Percentiles rank a stretch among this genome's conserved stretches.
Conservation (phyloP, 345 rosid species). For the Eutrema japonicum region DNA sequence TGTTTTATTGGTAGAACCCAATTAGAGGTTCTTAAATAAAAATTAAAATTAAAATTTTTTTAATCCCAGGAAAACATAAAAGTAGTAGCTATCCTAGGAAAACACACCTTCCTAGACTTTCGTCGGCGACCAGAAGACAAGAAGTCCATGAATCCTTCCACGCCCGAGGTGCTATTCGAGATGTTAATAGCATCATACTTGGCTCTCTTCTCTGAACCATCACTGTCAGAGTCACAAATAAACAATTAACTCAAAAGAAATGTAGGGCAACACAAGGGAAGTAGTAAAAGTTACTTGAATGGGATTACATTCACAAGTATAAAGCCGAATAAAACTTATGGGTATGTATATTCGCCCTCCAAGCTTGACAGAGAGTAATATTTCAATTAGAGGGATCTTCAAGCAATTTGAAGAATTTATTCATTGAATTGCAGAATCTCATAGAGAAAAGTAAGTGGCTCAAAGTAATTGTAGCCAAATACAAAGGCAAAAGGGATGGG, state of each 20-base stretch:
- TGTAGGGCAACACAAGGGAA: slow-evolving; percentile 26
- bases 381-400: not conserved
- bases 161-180: slow-evolving; percentile 52
- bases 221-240: slow-evolving; percentile 44
- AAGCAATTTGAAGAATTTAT: not conserved
- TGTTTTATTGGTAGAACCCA: too few relatives aligned
- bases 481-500: slow-evolving; percentile 6
- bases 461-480: not conserved
- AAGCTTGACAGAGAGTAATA: not conserved
- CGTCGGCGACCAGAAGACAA: slow-evolving; percentile 57
- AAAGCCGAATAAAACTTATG: slow-evolving; percentile 8
- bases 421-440: too few relatives aligned
- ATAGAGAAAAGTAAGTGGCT: slow-evolving; percentile 1
- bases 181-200: slow-evolving; percentile 52
- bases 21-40: too few relatives aligned
- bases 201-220: slow-evolving; percentile 56
- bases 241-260: slow-evolving; percentile 5
- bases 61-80: too few relatives aligned
- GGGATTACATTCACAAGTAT: not conserved
- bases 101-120: slow-evolving; percentile 61
- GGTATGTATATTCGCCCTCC: slow-evolving; percentile 2
- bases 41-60: too few relatives aligned
- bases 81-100: slow-evolving; percentile 8
- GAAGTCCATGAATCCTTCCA: slow-evolving; percentile 65
- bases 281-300: not conserved